Conservation (phyloP, 2,329 filamentous ascomycete species). For the Aureobasidium uvarum region DNA sequence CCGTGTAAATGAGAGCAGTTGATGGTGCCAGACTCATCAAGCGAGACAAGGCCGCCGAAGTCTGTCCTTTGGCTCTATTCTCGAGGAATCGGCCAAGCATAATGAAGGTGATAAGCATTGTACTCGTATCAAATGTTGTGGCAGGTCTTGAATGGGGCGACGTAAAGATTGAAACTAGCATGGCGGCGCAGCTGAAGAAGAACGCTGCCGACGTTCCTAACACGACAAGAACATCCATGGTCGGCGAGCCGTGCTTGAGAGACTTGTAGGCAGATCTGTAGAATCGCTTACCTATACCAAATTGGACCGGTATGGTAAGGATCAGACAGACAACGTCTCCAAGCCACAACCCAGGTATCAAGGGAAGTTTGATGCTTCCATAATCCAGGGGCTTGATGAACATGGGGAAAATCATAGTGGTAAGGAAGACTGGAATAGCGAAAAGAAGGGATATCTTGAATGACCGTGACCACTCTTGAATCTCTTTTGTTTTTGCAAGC, state of each 20-base stretch:
- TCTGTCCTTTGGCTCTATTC: conserved; percentile 93
- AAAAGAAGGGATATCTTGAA: conserved; percentile 77
- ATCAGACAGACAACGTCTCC: conserved; percentile 81
- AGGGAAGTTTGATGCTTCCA: conserved; percentile 62
- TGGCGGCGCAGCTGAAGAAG: conserved; percentile 87
- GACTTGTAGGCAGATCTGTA: conserved; percentile 94
- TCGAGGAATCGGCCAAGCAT: conserved; percentile 87
- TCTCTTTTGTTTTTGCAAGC: conserved; percentile 92
- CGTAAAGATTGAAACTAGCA: conserved; percentile 76
- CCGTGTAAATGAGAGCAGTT: conserved; percentile 94
- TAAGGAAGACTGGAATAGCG: conserved; percentile 83
- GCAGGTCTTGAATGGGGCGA: conserved; percentile 75
- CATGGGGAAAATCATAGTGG: conserved; percentile 96
- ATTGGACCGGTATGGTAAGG: conserved; percentile 91
- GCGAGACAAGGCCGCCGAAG: conserved; percentile 85
- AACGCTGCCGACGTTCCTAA: conserved; percentile 93
- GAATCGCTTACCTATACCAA: conserved; percentile 92
- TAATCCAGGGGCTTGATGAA: conserved; percentile 71
- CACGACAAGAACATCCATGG: conserved; percentile 96
- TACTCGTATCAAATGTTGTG: conserved; percentile 96
- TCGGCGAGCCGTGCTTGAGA: conserved; percentile 83
- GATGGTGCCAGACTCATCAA: conserved; percentile 96
- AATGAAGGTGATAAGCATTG: conserved; percentile 97
- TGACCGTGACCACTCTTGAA: conserved; percentile 83
- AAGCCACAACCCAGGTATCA: conserved; percentile 74